Percentiles rank a stretch among this genome's conserved stretches.
Evolutionary conservation across 2,329 filamentous ascomycete genomes (phyloP).

Genomic region (Fusarium austroafricanum): DNA sequence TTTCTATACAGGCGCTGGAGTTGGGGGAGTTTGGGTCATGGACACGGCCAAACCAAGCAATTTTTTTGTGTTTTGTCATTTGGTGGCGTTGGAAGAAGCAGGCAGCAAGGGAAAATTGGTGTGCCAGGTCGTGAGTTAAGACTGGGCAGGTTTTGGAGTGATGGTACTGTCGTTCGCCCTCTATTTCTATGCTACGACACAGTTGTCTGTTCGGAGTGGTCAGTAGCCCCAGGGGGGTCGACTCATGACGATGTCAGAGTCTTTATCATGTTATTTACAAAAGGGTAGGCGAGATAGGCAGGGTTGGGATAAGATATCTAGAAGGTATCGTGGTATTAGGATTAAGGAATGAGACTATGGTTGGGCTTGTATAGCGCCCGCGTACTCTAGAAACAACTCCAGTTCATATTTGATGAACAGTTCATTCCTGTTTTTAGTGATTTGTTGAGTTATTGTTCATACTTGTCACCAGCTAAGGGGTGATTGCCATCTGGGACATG

Average conservation of each 20-base stretch:
- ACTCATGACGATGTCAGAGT: slow-evolving; percentile 24
- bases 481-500: not conserved
- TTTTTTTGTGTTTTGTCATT: slow-evolving; percentile 32
- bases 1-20: slow-evolving; percentile 39
- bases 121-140: slow-evolving; percentile 35
- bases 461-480: not conserved
- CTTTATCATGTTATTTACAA: slow-evolving; percentile 30
- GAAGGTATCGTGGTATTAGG: slow-evolving; percentile 15
- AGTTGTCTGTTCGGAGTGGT: slow-evolving; percentile 29
- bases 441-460: not conserved
- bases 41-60: slow-evolving; percentile 19
- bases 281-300: slow-evolving; percentile 18
- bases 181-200: slow-evolving; percentile 28
- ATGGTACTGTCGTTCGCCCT: slow-evolving; percentile 21
- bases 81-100: slow-evolving; percentile 39
- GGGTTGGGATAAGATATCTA: slow-evolving; percentile 12
- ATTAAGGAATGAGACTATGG: slow-evolving; percentile 4
- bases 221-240: slow-evolving; percentile 35
- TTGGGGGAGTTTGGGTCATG: slow-evolving; percentile 31
- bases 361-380: slow-evolving; percentile 10
- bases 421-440: not conserved
- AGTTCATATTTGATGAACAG: slow-evolving; percentile 41
- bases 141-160: slow-evolving; percentile 26
- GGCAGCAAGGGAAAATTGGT: slow-evolving; percentile 37
- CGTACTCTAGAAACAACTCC: slow-evolving; percentile 38